Percentiles rank a stretch among this genome's conserved stretches.
These are phyloP conservation scores for Dendrobium nobile DNA, from an alignment of 106 monocot genomes.

Conservation along the genomic window DNA sequence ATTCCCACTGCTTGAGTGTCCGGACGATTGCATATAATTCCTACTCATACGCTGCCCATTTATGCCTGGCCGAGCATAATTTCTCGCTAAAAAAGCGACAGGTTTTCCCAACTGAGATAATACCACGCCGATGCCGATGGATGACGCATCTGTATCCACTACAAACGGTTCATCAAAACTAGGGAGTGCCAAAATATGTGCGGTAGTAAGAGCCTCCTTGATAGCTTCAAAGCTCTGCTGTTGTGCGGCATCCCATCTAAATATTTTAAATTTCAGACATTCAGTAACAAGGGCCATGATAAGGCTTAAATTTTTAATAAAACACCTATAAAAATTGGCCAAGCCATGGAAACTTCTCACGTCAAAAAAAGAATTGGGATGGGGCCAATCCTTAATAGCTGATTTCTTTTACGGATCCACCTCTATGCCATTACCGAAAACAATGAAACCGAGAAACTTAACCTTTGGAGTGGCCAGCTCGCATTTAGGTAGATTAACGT, in stretches of 20 bases:
- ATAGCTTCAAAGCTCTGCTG: neutral
- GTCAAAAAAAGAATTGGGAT: no score
- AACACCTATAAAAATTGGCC: no score
- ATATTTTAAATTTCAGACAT: neutral
- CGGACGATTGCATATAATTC: neutral
- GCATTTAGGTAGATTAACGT: neutral
- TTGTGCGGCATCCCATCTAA: neutral
- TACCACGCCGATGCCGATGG: neutral
- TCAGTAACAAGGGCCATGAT: neutral
- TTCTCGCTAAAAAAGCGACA: neutral
- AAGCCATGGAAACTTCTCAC: no score
- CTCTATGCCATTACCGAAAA: no score
- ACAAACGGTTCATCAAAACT: neutral
- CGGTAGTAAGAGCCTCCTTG: neutral
- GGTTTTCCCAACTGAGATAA: neutral
- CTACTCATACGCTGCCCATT: neutral
- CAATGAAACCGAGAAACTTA: no score
- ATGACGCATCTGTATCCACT: neutral
- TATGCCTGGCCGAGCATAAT: neutral
- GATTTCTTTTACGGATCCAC: no score
- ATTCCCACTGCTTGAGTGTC: neutral
- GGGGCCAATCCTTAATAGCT: neutral
- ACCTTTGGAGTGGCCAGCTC: no score
- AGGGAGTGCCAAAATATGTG: neutral
- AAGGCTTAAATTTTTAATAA: no score